Conservation (phyloP, 2,329 filamentous ascomycete species). For the Albophoma yamanashiensis region DNA sequence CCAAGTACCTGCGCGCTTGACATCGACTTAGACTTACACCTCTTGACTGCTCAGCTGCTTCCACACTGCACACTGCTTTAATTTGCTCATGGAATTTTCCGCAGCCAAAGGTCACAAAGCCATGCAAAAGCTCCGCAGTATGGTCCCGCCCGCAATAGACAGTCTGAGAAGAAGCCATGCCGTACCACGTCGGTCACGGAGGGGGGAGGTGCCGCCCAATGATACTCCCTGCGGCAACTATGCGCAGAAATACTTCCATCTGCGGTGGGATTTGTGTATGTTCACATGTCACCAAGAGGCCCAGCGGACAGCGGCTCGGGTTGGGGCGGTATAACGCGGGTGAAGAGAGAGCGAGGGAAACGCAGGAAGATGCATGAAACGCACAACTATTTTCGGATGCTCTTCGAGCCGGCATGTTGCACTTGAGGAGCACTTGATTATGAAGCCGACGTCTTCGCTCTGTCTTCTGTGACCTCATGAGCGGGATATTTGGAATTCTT, state of each 20-base stretch:
- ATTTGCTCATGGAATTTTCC: background rate
- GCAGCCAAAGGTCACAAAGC: background rate
- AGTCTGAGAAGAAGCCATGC: background rate
- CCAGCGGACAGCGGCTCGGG: background rate
- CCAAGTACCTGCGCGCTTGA: background rate
- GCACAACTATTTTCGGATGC: background rate
- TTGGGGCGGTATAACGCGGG: slow-evolving; percentile 1
- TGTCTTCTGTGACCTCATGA: background rate
- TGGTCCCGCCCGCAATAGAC: background rate
- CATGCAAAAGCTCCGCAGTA: background rate
- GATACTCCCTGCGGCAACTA: background rate
- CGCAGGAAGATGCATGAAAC: background rate
- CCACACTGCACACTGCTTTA: background rate
- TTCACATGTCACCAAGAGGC: background rate
- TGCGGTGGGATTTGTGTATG: background rate
- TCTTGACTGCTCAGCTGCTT: background rate
- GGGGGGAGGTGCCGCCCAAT: background rate
- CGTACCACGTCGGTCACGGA: background rate
- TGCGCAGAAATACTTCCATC: background rate
- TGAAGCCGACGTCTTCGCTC: no score
- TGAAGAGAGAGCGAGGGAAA: background rate
- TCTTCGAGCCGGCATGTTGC: background rate
- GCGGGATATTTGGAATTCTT: background rate
- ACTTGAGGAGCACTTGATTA: background rate
- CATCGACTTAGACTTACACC: background rate